Evolutionary conservation across 352 stramenopile genomes (phyloP).

Genomic region (Globisporangium cylindrosporum): DNA sequence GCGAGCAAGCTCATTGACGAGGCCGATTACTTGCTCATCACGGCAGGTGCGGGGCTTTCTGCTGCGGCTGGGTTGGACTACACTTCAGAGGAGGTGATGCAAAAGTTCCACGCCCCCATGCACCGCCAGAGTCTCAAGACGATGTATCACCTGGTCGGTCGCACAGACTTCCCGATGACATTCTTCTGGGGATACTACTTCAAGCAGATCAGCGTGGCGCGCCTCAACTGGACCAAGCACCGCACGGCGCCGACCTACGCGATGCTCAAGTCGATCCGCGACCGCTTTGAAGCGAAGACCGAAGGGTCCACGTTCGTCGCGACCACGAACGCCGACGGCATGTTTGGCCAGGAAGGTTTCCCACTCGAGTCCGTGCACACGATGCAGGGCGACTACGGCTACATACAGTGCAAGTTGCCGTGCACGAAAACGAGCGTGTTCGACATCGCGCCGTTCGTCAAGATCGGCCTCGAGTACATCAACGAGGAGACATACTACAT

Average conservation of each 20-base stretch:
- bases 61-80: conserved; percentile 74
- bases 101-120: conserved; percentile 52
- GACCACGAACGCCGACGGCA: conserved; percentile 71
- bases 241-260: conserved; percentile 54
- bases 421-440: conserved; percentile 53
- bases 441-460: conserved; percentile 49
- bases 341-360: conserved; percentile 75
- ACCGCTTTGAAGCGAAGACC: conserved; percentile 29
- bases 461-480: conserved; percentile 44
- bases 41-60: conserved; percentile 59
- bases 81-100: conserved; percentile 58
- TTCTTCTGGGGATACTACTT: conserved; percentile 67
- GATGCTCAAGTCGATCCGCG: conserved; percentile 43
- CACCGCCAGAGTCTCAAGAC: conserved; percentile 44
- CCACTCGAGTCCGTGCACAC: conserved; percentile 46
- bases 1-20: conserved; percentile 38
- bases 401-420: conserved; percentile 46
- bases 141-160: conserved; percentile 62
- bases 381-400: conserved; percentile 64
- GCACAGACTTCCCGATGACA: conserved; percentile 32
- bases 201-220: conserved; percentile 57
- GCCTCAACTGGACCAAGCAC: conserved; percentile 45
- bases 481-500: conserved; percentile 56
- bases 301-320: conserved; percentile 49
- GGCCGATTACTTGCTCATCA: conserved; percentile 63